A percentile compares a stretch with the other conserved stretches of the same genome.
phyloP scores from a whole-genome alignment of 257 asterid genomes.

The Plantago elongata region DNA sequence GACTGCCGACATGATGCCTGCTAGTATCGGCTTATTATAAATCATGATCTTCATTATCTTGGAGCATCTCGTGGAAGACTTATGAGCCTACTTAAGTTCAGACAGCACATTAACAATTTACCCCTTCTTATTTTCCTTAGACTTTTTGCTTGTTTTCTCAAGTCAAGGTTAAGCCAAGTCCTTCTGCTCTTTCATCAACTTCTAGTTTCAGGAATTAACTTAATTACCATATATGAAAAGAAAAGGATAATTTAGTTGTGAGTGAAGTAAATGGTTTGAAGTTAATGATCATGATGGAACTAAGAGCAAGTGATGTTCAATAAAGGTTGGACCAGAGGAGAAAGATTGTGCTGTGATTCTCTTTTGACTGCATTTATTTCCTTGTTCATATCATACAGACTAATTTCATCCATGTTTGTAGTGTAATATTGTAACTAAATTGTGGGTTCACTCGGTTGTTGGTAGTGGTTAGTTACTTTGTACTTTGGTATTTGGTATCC shows the following conservation, averaged over 20 bases:
- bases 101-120: slow-evolving; percentile 18
- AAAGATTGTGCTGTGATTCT: neutral
- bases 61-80: slow-evolving; percentile 9
- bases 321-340: neutral
- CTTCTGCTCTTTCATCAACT: slow-evolving; percentile 3
- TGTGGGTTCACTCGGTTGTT: too few species aligned
- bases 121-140: slow-evolving; percentile 5
- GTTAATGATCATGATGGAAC: neutral
- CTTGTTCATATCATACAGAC: too few species aligned
- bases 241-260: neutral
- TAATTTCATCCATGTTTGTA: neutral
- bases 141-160: slow-evolving; percentile 15
- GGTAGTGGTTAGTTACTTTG: neutral
- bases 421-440: neutral
- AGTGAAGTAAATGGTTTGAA: neutral
- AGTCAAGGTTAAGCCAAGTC: slow-evolving; percentile 18
- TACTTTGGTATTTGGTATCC: too few species aligned
- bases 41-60: slow-evolving; percentile 11
- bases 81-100: neutral
- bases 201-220: slow-evolving; percentile 1
- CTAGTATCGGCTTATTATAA: neutral
- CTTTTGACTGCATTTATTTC: neutral
- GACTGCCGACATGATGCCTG: too few species aligned
- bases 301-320: neutral
- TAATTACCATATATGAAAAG: too few species aligned